These are phyloP conservation scores for Citeromyces siamensis DNA, from an alignment of 1,139 yeast genomes.

Conservation along the genomic window DNA sequence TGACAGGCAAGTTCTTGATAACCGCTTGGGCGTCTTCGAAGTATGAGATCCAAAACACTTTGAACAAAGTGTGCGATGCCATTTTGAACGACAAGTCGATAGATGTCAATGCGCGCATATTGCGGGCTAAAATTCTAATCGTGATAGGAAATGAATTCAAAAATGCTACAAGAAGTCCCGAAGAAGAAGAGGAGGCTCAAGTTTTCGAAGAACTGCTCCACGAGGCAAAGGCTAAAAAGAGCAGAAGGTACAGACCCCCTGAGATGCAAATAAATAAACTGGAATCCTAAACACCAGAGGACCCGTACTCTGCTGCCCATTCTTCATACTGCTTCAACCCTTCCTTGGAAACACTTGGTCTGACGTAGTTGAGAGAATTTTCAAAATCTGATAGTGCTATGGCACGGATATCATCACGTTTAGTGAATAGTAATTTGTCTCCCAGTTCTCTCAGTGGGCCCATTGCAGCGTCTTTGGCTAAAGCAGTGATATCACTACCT, in stretches of 20 bases:
- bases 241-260: constrained; percentile 14
- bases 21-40: constrained; percentile 76
- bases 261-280: constrained; percentile 10
- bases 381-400: constrained; percentile 66
- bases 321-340: constrained; percentile 73
- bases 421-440: constrained; percentile 72
- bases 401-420: constrained; percentile 79
- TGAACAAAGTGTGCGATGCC: constrained; percentile 52
- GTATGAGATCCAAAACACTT: constrained; percentile 56
- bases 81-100: constrained; percentile 45
- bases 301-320: constrained; percentile 87
- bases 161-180: constrained; percentile 45
- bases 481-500: constrained; percentile 90
- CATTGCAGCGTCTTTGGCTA: constrained; percentile 98
- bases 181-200: constrained; percentile 65
- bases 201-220: constrained; percentile 70
- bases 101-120: constrained; percentile 34
- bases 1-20: constrained; percentile 64
- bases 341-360: constrained; percentile 86
- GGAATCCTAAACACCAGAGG: constrained; percentile 60
- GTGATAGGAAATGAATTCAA: constrained; percentile 45
- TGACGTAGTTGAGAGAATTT: constrained; percentile 66
- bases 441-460: constrained; percentile 91
- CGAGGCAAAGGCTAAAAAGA: constrained; percentile 41
- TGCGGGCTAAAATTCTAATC: constrained; percentile 49